These are phyloP conservation scores for Achaetomiella virescens DNA, from an alignment of 495 filamentous ascomycete genomes.

Conservation along the genomic window DNA sequence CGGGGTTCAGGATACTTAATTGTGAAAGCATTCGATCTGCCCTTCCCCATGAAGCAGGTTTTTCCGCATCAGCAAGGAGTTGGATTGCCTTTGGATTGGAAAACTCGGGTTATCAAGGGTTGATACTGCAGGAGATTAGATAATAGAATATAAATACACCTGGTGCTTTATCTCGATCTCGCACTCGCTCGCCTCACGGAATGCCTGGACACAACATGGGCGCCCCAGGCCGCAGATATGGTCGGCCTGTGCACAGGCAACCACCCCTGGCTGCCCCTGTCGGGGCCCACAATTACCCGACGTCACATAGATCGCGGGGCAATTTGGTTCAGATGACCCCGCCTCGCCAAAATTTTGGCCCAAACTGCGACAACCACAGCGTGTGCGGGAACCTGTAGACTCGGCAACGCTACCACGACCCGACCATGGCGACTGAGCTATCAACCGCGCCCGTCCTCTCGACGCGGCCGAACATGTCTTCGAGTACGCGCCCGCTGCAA, in stretches of 20 bases:
- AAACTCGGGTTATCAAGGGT: too few relatives aligned
- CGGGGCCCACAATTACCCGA: constrained; percentile 8
- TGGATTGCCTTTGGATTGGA: too few relatives aligned
- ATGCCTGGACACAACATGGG: too few relatives aligned
- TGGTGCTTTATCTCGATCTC: too few relatives aligned
- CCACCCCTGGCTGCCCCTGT: neutral
- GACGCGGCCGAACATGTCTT: constrained; percentile 76
- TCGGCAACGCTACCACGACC: neutral
- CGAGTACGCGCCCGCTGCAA: constrained; percentile 39
- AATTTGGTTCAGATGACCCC: neutral
- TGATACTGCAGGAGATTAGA: too few relatives aligned
- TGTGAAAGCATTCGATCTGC: neutral
- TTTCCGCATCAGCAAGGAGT: too few relatives aligned
- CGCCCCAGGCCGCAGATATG: too few relatives aligned
- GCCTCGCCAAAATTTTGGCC: neutral
- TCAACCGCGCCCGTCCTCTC: constrained; percentile 69
- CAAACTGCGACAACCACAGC: constrained; percentile 13
- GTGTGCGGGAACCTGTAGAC: constrained; percentile 8
- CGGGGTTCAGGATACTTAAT: neutral
- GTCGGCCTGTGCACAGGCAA: too few relatives aligned
- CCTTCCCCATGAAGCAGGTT: neutral
- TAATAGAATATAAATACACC: too few relatives aligned
- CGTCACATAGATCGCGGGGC: constrained; percentile 21
- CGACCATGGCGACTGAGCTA: constrained; percentile 32
- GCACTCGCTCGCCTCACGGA: neutral